Evolutionary conservation across 352 stramenopile species (phyloP).

Genomic region (Phytopythium helicoides): DNA sequence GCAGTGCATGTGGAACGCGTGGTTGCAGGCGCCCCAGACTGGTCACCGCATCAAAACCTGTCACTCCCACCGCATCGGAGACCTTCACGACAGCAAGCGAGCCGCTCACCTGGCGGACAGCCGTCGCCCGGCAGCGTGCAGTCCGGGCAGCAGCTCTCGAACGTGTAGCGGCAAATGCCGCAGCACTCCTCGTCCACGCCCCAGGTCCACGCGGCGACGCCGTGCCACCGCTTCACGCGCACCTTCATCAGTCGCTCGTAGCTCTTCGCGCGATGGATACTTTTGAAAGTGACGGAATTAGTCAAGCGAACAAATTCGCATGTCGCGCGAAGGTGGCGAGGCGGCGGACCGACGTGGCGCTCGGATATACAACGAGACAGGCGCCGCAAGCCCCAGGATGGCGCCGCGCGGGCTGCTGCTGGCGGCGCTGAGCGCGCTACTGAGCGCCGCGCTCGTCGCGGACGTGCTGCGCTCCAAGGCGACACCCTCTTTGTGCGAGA

Average conservation of each 20-base stretch:
- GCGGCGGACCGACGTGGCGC: neutral
- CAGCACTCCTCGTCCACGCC: constrained; percentile 91
- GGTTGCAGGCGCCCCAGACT: constrained; percentile 89
- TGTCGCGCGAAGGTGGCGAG: constrained; percentile 7
- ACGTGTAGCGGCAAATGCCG: constrained; percentile 84
- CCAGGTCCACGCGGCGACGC: constrained; percentile 90
- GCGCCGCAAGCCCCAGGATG: neutral
- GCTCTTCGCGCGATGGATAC: neutral
- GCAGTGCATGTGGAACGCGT: constrained; percentile 94
- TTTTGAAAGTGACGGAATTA: too few species aligned
- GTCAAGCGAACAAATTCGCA: too few species aligned
- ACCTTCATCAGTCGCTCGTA: constrained; percentile 60
- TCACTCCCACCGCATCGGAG: neutral
- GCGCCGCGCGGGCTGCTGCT: constrained; percentile 30
- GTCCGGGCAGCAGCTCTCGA: constrained; percentile 81
- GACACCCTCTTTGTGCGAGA: constrained; percentile 55
- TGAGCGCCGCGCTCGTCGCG: constrained; percentile 38
- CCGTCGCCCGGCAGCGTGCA: constrained; percentile 75
- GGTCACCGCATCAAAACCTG: constrained; percentile 1
- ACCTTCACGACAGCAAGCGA: neutral
- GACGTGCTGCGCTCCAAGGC: constrained; percentile 36
- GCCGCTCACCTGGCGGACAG: constrained; percentile 69
- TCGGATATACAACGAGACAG: neutral
- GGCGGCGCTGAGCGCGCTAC: constrained; percentile 43
- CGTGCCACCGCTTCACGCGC: constrained; percentile 85